Evolutionary conservation across 768 basidiomycete species (phyloP).

Genomic region (Podaxis sp.): DNA sequence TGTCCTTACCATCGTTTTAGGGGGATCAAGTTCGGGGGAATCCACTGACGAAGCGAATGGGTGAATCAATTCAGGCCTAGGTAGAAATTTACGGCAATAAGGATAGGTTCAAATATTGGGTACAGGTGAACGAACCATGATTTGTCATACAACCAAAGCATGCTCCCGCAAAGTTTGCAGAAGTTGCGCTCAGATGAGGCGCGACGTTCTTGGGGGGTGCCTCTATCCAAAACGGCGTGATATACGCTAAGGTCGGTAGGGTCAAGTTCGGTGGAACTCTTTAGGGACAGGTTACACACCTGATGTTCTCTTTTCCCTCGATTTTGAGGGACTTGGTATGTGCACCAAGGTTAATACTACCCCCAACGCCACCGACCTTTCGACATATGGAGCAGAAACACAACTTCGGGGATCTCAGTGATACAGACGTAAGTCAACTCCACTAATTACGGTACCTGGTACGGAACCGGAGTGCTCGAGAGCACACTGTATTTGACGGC

Average conservation of each 20-base stretch:
- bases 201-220: conserved; percentile 44
- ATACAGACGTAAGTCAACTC: neutral
- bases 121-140: conserved; percentile 39
- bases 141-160: conserved; percentile 66
- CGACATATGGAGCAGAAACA: conserved; percentile 72
- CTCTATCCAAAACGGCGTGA: conserved; percentile 61
- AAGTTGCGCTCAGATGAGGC: conserved; percentile 62
- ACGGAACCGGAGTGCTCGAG: conserved; percentile 62
- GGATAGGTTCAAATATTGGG: neutral
- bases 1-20: conserved; percentile 47
- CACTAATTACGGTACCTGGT: conserved; percentile 43
- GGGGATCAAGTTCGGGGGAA: conserved; percentile 51
- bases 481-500: conserved; percentile 46
- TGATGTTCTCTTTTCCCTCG: conserved; percentile 54
- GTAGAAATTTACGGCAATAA: neutral
- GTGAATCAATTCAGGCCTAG: conserved; percentile 63
- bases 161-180: conserved; percentile 60
- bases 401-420: conserved; percentile 32
- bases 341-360: conserved; percentile 67
- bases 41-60: conserved; percentile 72
- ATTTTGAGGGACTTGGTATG: conserved; percentile 50
- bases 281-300: conserved; percentile 31
- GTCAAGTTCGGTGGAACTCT: neutral
- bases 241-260: conserved; percentile 42
- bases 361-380: conserved; percentile 66